Conservation (phyloP, 2,329 filamentous ascomycete genomes). For the Cryphonectria parasitica region DNA sequence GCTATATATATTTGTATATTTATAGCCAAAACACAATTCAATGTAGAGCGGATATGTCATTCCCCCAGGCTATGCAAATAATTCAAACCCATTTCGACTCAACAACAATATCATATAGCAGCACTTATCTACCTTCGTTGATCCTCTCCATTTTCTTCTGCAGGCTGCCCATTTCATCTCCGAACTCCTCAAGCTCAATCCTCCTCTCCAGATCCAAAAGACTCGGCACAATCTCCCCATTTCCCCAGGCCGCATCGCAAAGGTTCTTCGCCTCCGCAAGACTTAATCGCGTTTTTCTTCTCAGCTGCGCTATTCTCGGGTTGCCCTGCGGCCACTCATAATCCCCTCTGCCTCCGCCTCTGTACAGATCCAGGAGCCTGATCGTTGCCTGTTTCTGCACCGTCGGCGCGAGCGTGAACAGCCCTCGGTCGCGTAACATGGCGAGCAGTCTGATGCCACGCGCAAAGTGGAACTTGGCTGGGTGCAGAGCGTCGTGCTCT, state of each 20-base stretch:
- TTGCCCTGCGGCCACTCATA: constrained; percentile 30
- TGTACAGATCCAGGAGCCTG: constrained; percentile 42
- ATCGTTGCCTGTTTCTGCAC: constrained; percentile 37
- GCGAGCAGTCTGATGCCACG: constrained; percentile 41
- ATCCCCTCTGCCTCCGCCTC: constrained; percentile 32
- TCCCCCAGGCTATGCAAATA: background rate
- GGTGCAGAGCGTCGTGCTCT: constrained; percentile 4
- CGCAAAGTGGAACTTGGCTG: constrained; percentile 36
- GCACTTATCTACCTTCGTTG: background rate
- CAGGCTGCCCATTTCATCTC: constrained; percentile 24
- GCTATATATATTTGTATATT: background rate
- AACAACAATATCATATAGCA: background rate
- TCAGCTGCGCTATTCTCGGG: constrained; percentile 10
- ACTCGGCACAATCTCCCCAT: constrained; percentile 37
- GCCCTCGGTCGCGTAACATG: constrained; percentile 38
- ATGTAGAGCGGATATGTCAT: constrained; percentile 9
- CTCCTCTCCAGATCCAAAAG: constrained; percentile 34
- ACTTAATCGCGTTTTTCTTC: constrained; percentile 36
- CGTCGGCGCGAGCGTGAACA: constrained; percentile 32
- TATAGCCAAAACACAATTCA: background rate
- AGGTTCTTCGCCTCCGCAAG: constrained; percentile 41
- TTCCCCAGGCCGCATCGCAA: constrained; percentile 45
- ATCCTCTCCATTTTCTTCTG: constrained; percentile 21
- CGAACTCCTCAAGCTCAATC: constrained; percentile 33
- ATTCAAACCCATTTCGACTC: background rate